These are phyloP conservation scores for Microsporum ferrugineum DNA, from an alignment of 2,329 filamentous ascomycete species.

Conservation along the genomic window DNA sequence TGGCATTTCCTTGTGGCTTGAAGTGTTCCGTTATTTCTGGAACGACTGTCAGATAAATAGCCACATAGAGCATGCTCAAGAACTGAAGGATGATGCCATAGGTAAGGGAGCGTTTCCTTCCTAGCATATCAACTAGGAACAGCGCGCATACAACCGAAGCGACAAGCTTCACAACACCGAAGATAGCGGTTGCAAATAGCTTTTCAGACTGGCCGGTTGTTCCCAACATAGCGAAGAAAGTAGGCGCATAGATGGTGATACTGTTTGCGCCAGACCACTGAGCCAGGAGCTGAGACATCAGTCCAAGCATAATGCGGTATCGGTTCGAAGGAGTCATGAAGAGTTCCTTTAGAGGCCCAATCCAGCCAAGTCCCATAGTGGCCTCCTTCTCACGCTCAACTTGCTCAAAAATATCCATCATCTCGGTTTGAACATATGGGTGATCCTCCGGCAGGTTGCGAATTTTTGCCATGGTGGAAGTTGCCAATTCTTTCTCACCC, in stretches of 20 bases:
- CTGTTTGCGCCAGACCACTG: constrained; percentile 62
- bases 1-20: constrained; percentile 10
- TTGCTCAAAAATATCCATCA: constrained; percentile 20
- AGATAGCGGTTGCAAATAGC: constrained; percentile 60
- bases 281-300: constrained; percentile 55
- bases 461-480: constrained; percentile 20
- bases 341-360: constrained; percentile 13
- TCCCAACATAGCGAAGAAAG: constrained; percentile 60
- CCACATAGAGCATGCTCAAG: constrained; percentile 45
- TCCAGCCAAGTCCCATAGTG: constrained; percentile 19
- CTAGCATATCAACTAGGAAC: constrained; percentile 64
- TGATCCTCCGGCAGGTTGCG: constrained; percentile 36
- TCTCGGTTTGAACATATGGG: constrained; percentile 33
- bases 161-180: constrained; percentile 61
- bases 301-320: constrained; percentile 55
- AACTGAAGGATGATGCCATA: constrained; percentile 40
- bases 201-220: constrained; percentile 55
- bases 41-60: constrained; percentile 36
- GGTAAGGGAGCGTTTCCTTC: constrained; percentile 49
- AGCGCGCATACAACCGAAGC: constrained; percentile 56
- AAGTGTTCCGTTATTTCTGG: constrained; percentile 22
- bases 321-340: constrained; percentile 54
- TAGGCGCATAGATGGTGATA: constrained; percentile 63
- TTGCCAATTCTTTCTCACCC: constrained; percentile 42
- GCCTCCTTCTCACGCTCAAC: constrained; percentile 41